A percentile compares a stretch with the other conserved stretches of the same genome.
These are phyloP conservation scores for Vigna hirtella DNA, from an alignment of 306 rosid genomes.

Conservation along the genomic window DNA sequence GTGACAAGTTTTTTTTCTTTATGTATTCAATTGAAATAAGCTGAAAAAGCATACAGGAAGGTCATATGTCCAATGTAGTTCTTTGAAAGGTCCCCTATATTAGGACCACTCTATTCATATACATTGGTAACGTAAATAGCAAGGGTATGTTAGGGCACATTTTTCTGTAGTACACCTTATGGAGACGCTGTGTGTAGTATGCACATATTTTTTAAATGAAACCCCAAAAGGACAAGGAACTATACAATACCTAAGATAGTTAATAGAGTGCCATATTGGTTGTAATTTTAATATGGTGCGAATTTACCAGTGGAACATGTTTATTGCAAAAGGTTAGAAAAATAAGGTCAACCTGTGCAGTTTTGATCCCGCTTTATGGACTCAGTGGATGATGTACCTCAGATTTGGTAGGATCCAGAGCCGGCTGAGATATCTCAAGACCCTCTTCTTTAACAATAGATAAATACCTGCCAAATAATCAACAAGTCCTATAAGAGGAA, in stretches of 20 bases:
- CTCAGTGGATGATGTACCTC: slow-evolving; percentile 85
- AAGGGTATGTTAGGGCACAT: background rate
- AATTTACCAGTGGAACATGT: slow-evolving; percentile 8
- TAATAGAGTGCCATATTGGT: background rate
- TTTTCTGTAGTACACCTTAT: background rate
- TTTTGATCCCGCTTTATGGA: slow-evolving; percentile 65
- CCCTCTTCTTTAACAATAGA: slow-evolving; percentile 82
- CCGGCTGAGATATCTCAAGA: slow-evolving; percentile 98
- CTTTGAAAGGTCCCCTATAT: background rate
- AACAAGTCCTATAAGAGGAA: slow-evolving; percentile 20
- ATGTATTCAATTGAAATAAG: background rate
- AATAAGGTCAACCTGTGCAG: slow-evolving; percentile 77
- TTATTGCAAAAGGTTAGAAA: slow-evolving; percentile 35
- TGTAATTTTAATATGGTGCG: slow-evolving; percentile 19
- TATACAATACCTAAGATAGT: slow-evolving; percentile 7
- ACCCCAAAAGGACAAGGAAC: slow-evolving; percentile 27
- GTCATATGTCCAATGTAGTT: background rate
- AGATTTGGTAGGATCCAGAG: slow-evolving; percentile 83
- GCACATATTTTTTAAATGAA: slow-evolving; percentile 25
- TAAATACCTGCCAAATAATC: slow-evolving; percentile 67
- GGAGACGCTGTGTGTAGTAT: slow-evolving; percentile 1
- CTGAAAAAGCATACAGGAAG: background rate
- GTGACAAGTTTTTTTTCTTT: background rate
- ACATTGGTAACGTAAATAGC: background rate
- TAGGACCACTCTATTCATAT: slow-evolving; percentile 1